phyloP scores from a whole-genome alignment of 1,284 basidiomycete genomes.

The Xanthoconium separans region DNA sequence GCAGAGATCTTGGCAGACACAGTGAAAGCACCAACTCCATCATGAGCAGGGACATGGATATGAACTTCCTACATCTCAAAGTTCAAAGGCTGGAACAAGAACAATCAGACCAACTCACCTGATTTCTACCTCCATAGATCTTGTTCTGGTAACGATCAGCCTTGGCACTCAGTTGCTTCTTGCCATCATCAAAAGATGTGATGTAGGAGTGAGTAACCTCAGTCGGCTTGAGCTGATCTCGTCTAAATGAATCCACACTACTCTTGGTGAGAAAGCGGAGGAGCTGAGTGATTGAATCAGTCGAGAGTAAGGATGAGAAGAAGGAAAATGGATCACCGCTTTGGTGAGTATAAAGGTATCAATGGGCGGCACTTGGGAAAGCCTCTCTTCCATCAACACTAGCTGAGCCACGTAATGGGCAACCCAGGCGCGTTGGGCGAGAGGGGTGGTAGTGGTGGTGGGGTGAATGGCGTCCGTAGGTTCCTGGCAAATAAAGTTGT shows the following conservation, averaged over 20 bases:
- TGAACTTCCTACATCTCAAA: constrained; percentile 13
- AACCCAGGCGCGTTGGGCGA: constrained; percentile 55
- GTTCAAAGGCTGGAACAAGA: background rate
- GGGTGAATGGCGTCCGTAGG: background rate
- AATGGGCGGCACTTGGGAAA: constrained; percentile 36
- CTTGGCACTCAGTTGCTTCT: constrained; percentile 26
- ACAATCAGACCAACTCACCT: constrained; percentile 23
- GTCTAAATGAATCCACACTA: constrained; percentile 46
- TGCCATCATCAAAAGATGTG: constrained; percentile 23
- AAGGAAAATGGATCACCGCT: constrained; percentile 29
- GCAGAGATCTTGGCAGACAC: constrained; percentile 14
- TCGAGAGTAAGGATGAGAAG: background rate
- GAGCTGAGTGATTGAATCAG: constrained; percentile 18
- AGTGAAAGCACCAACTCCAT: constrained; percentile 17
- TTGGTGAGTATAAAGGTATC: constrained; percentile 40
- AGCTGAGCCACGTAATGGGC: constrained; percentile 40
- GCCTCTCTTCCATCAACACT: constrained; percentile 20
- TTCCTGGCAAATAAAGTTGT: constrained; percentile 35
- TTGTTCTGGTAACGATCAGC: constrained; percentile 44
- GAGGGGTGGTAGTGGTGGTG: constrained; percentile 19
- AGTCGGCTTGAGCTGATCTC: constrained; percentile 45
- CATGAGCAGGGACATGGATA: constrained; percentile 15
- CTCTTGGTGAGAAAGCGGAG: constrained; percentile 50
- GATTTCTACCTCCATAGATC: constrained; percentile 33
- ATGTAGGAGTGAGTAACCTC: constrained; percentile 40